A percentile compares a stretch with the other conserved stretches of the same genome.
Evolutionary conservation across 2,329 filamentous ascomycete species (phyloP).

Genomic region (Botrytis elliptica): DNA sequence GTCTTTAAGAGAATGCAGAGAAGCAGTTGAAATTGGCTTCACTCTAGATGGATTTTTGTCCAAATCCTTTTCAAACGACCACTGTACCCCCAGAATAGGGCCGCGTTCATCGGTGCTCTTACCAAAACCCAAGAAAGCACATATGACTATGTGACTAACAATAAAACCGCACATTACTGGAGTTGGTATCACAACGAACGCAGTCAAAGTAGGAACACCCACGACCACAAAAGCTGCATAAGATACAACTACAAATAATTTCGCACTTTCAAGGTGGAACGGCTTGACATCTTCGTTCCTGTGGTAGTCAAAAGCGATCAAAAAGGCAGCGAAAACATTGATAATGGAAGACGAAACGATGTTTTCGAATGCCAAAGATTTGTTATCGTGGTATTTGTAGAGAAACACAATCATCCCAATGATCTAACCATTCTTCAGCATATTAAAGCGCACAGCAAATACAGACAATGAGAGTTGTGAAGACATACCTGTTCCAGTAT

Average conservation of each 20-base stretch:
- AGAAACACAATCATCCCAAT: too few species aligned
- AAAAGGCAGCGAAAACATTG: neutral
- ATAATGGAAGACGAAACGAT: neutral
- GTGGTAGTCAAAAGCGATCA: neutral
- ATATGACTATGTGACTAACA: neutral
- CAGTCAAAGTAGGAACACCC: neutral
- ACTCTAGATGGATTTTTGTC: neutral
- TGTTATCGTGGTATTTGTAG: too few species aligned
- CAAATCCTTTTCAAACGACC: neutral
- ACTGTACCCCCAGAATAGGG: neutral
- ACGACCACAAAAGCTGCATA: neutral
- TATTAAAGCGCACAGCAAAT: too few species aligned
- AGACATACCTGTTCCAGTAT: too few species aligned
- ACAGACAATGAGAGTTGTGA: too few species aligned
- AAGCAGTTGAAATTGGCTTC: neutral
- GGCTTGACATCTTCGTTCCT: neutral
- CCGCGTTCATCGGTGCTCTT: neutral
- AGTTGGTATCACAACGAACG: neutral
- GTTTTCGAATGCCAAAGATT: too few species aligned
- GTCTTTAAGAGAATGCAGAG: neutral
- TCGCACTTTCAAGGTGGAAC: neutral
- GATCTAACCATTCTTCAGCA: too few species aligned
- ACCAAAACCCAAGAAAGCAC: neutral
- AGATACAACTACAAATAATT: neutral
- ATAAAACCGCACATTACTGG: neutral